Conservation (phyloP, 345 rosid genomes). For the Linum usitatissimum region DNA sequence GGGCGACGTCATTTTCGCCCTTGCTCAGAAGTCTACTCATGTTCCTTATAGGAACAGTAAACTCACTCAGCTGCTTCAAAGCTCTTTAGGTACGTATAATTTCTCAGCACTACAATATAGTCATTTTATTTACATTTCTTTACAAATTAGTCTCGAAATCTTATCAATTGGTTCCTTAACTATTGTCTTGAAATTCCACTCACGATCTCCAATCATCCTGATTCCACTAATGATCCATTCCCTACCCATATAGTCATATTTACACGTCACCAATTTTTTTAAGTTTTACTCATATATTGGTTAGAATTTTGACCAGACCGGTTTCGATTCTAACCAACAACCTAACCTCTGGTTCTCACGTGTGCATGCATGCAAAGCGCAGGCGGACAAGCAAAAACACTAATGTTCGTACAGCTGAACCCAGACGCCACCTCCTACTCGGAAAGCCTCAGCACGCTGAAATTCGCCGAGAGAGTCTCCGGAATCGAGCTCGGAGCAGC, state of each 20-base stretch:
- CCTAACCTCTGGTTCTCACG: too few relatives aligned
- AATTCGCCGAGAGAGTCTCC: constrained; percentile 93
- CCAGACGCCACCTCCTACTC: constrained; percentile 67
- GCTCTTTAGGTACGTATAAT: constrained; percentile 48
- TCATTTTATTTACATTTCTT: too few relatives aligned
- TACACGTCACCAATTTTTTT: too few relatives aligned
- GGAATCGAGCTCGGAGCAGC: constrained; percentile 98
- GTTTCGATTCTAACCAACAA: too few relatives aligned
- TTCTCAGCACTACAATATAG: neutral
- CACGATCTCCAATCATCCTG: too few relatives aligned
- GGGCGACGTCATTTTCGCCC: constrained; percentile 88
- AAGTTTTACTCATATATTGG: too few relatives aligned
- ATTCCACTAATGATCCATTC: too few relatives aligned
- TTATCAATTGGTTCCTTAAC: neutral
- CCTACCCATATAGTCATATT: too few relatives aligned
- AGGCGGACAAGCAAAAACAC: constrained; percentile 97
- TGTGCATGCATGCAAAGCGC: neutral
- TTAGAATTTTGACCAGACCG: too few relatives aligned
- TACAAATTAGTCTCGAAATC: neutral
- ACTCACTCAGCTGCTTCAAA: constrained; percentile 89
- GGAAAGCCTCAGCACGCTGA: constrained; percentile 76
- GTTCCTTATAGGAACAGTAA: constrained; percentile 97
- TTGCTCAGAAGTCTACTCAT: constrained; percentile 76
- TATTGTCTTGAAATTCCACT: neutral
- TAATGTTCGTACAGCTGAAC: constrained; percentile 96